These are phyloP conservation scores for Nothophoma quercina DNA, from an alignment of 2,329 filamentous ascomycete genomes.

Conservation along the genomic window DNA sequence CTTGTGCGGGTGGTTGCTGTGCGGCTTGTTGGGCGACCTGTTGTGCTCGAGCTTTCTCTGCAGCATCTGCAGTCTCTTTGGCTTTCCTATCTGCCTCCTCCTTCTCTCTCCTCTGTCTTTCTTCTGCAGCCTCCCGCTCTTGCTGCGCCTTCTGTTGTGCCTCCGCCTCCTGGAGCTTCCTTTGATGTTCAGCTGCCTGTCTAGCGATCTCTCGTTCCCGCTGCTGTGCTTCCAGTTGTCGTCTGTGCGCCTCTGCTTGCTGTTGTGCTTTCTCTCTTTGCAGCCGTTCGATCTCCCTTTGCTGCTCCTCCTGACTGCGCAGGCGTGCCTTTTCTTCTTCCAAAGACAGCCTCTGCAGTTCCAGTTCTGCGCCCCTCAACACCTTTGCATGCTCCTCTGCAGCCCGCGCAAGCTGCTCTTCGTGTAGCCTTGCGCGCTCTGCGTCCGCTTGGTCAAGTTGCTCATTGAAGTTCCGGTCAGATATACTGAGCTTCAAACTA, in stretches of 20 bases:
- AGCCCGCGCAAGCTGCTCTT: slow-evolving; percentile 70
- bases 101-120: slow-evolving; percentile 37
- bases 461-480: slow-evolving; percentile 60
- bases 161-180: slow-evolving; percentile 40
- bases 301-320: slow-evolving; percentile 46
- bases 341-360: slow-evolving; percentile 58
- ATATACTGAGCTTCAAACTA: slow-evolving; percentile 51
- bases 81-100: slow-evolving; percentile 42
- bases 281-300: slow-evolving; percentile 50
- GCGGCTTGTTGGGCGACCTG: slow-evolving; percentile 20
- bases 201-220: slow-evolving; percentile 43
- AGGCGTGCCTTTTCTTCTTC: slow-evolving; percentile 50
- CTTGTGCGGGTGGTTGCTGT: slow-evolving; percentile 16
- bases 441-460: slow-evolving; percentile 68
- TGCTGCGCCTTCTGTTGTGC: slow-evolving; percentile 41
- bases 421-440: slow-evolving; percentile 69
- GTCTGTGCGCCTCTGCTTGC: slow-evolving; percentile 46
- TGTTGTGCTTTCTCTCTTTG: slow-evolving; percentile 54
- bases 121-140: slow-evolving; percentile 39
- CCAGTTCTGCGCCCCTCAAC: slow-evolving; percentile 62
- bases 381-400: slow-evolving; percentile 73
- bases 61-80: slow-evolving; percentile 36
- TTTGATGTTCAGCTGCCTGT: slow-evolving; percentile 37
- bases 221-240: slow-evolving; percentile 43
- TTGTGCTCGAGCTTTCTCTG: slow-evolving; percentile 32